Conservation (phyloP, 345 rosid species). For the Ceriops zippeliana region DNA sequence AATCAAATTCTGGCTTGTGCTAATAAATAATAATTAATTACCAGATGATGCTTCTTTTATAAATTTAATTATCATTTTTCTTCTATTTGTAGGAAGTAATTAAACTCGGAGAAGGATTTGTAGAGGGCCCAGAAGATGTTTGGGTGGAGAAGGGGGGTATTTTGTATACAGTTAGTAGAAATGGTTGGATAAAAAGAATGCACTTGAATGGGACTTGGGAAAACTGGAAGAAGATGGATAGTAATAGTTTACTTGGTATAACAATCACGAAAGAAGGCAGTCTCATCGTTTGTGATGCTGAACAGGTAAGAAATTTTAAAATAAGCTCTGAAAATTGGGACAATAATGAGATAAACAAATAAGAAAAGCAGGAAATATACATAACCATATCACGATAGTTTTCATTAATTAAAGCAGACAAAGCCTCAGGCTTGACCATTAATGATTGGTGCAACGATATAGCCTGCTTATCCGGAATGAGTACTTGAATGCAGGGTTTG, state of each 20-base stretch:
- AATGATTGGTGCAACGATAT: background rate
- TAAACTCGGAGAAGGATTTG: constrained; percentile 45
- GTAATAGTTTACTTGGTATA: constrained; percentile 40
- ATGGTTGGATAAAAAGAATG: constrained; percentile 55
- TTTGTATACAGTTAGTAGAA: constrained; percentile 40
- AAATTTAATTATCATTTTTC: background rate
- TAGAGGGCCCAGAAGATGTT: constrained; percentile 39
- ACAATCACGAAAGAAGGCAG: constrained; percentile 31
- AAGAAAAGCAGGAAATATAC: no score
- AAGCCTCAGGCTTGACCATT: no score
- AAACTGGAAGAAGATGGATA: constrained; percentile 37
- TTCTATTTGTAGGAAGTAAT: constrained; percentile 20
- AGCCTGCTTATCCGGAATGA: background rate
- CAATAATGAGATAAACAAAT: background rate
- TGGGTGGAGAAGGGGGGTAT: constrained; percentile 36
- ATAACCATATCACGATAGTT: no score
- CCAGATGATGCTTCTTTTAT: background rate
- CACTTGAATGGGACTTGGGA: constrained; percentile 39
- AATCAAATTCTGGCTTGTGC: background rate
- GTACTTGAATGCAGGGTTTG: constrained; percentile 36
- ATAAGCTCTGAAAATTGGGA: background rate
- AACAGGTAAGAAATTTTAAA: constrained; percentile 18
- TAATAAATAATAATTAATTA: background rate
- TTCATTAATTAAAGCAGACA: no score
- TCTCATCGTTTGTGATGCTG: constrained; percentile 39